Percentiles rank a stretch among this genome's conserved stretches.
These are phyloP conservation scores for Ceratobasidium sp. DNA, from an alignment of 1,284 basidiomycete species.

Conservation along the genomic window DNA sequence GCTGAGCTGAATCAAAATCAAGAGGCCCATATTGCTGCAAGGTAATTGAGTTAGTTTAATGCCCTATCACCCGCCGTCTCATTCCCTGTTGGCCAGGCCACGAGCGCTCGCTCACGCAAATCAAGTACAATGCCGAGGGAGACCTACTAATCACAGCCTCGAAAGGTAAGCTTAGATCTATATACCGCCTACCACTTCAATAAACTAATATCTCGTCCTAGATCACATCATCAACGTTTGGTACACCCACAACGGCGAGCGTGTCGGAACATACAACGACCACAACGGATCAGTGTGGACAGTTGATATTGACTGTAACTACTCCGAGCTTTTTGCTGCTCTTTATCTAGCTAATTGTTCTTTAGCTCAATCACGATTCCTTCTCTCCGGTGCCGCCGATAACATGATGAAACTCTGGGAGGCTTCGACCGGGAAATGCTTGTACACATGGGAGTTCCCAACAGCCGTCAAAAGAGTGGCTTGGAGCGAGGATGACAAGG, in stretches of 20 bases:
- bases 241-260: slow-evolving; percentile 99
- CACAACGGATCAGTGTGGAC: slow-evolving; percentile 98
- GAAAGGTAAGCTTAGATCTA: slow-evolving; percentile 64
- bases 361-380: slow-evolving; percentile 83
- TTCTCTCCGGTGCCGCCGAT: slow-evolving; percentile 85
- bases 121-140: slow-evolving; percentile 96
- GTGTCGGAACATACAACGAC: slow-evolving; percentile 95
- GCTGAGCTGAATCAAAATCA: slow-evolving; percentile 28
- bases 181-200: background rate
- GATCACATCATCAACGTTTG: slow-evolving; percentile 96
- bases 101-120: slow-evolving; percentile 97
- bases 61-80: slow-evolving; percentile 5
- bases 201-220: background rate
- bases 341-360: background rate
- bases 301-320: slow-evolving; percentile 93
- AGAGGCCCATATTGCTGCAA: slow-evolving; percentile 55
- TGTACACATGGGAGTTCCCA: slow-evolving; percentile 96
- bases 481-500: slow-evolving; percentile 88
- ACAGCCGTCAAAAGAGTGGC: slow-evolving; percentile 97
- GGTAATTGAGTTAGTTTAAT: slow-evolving; percentile 47
- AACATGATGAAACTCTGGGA: slow-evolving; percentile 94
- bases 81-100: slow-evolving; percentile 72
- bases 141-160: slow-evolving; percentile 96
- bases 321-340: background rate
- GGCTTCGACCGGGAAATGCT: slow-evolving; percentile 89